Base-by-base conservation (phyloP, 306 rosid genomes). In the Abrus precatorius region DNA sequence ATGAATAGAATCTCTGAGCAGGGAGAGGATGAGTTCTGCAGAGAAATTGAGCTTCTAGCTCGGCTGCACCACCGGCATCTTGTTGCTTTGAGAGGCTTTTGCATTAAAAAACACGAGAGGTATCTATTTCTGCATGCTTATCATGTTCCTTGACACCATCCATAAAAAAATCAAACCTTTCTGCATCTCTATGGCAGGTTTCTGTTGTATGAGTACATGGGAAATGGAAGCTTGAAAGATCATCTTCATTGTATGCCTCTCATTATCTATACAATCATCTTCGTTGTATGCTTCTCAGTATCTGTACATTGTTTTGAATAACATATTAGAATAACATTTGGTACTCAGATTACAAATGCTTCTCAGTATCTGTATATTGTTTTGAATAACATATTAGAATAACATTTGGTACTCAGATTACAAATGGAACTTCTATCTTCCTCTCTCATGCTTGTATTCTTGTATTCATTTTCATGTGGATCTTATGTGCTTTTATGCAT, bases 51-150 rank as follows among this genome's bases (percentile, higher is more conserved):
- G 76, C 97, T 95, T 85, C 98, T 95, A 65, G 98, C 98, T 28
- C 87, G 97, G 72, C 84, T 95, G 78, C 99, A 95, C 84, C 99
- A 95, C 83, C 92, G 99, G 11, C 99, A 96, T 86, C 99, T 96
- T 33, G 99, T 96, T 76, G 67, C 98, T 40, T 89, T 96, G 65
- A 85, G 90, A 76, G 99, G 99, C 13, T 96, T 93, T 83, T 93
- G 93, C 81, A 82, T 92, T 27, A 74, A 88, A 63, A 95, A 91
- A 75, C 92, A 72, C 20, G 97, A 96, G 84, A 90, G 99, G 99
- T 96, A 85, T 82, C 47, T 72, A 5, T 50, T 78, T 82, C 57
- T 74, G 33, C 49, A 32, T 75, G 40, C 82, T 56, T 56, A 11
- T 72, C 81, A 81, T 65, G 80, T 81, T 75, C 63, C 60, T 86